phyloP scores from a whole-genome alignment of 257 asterid genomes.

The Galeopsis tetrahit region DNA sequence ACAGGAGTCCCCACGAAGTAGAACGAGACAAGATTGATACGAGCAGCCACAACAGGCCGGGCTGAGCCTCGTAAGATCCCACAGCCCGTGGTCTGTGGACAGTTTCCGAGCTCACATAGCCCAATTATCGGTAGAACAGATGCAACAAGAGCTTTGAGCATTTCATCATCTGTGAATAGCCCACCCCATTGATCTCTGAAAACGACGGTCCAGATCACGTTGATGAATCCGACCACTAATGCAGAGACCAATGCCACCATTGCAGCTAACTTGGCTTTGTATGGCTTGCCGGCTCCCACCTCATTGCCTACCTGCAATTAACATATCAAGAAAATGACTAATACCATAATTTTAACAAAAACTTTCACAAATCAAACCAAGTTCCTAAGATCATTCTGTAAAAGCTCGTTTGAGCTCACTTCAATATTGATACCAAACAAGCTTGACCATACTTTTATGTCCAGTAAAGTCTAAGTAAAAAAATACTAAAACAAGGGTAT shows the following conservation, averaged over 20 bases:
- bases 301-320: conserved; percentile 83
- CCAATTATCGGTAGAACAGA: conserved; percentile 84
- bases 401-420: too few relatives aligned
- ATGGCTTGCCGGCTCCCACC: conserved; percentile 82
- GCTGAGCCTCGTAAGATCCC: conserved; percentile 87
- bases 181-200: conserved; percentile 71
- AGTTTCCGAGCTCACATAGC: conserved; percentile 87
- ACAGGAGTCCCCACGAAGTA: conserved; percentile 88
- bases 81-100: conserved; percentile 97
- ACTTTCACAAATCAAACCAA: background rate
- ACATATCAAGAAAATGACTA: conserved; percentile 1
- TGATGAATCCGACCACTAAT: conserved; percentile 63
- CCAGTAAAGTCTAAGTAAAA: too few relatives aligned
- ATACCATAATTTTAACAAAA: background rate
- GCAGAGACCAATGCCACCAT: conserved; percentile 74
- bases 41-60: conserved; percentile 81
- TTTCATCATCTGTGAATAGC: conserved; percentile 71
- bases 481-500: too few relatives aligned
- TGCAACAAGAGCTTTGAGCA: conserved; percentile 69
- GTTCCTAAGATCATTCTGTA: too few relatives aligned
- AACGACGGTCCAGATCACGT: conserved; percentile 70
- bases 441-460: too few relatives aligned
- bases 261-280: conserved; percentile 90
- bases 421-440: too few relatives aligned
- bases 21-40: conserved; percentile 79